These are phyloP conservation scores for Chamaecyparis obtusa DNA, from an alignment of 75 land plant species.

Conservation along the genomic window DNA sequence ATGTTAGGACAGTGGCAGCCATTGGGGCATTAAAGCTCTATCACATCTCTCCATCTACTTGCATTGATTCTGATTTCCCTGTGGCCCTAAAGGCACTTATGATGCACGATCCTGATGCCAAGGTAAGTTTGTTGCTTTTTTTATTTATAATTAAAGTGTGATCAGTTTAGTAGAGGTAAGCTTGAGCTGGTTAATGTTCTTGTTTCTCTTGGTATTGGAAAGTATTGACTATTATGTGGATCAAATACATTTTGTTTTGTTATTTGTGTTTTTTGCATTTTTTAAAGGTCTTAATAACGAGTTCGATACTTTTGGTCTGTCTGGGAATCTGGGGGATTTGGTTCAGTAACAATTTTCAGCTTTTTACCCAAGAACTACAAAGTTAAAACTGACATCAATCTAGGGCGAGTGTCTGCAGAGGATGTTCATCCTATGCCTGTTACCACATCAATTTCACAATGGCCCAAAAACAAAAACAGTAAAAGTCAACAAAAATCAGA, in stretches of 20 bases:
- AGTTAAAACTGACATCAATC: not conserved
- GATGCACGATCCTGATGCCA: conserved; percentile 80
- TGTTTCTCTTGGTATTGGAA: not conserved
- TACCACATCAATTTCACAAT: not conserved
- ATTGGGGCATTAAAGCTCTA: conserved; percentile 90
- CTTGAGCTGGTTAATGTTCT: not conserved
- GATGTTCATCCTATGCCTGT: not conserved
- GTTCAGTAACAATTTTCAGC: not conserved
- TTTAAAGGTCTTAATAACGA: not conserved
- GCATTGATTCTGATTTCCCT: conserved; percentile 88
- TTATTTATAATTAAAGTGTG: not conserved
- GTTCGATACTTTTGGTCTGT: not conserved
- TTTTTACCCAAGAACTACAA: not conserved
- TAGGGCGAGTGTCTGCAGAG: not conserved
- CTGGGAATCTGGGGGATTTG: not conserved
- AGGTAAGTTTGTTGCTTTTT: conserved; percentile 36
- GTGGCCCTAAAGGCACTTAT: conserved; percentile 64
- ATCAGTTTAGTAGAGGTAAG: not conserved
- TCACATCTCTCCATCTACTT: conserved; percentile 81
- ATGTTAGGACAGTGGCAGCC: conserved; percentile 87
- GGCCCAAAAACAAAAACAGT: not conserved
- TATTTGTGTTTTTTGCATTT: not conserved
- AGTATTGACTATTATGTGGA: not conserved
- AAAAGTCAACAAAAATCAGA: not conserved
- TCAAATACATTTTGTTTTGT: not conserved